These are phyloP conservation scores for Fusarium annulatum DNA, from an alignment of 2,329 filamentous ascomycete genomes.

Conservation along the genomic window DNA sequence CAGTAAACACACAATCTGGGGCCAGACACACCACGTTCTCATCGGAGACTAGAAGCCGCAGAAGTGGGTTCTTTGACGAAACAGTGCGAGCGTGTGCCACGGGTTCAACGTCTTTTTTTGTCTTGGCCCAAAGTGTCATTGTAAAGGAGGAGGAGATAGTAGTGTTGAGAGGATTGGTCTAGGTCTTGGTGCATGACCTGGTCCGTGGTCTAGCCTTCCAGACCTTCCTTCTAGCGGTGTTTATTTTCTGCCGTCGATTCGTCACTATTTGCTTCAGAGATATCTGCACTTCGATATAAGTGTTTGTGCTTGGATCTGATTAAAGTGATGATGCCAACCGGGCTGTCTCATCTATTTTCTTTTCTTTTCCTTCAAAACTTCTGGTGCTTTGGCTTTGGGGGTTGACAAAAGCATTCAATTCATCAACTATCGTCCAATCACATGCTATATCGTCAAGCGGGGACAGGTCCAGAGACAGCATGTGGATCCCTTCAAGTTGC, in stretches of 20 bases:
- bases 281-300: not conserved
- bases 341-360: not conserved
- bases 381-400: slow-evolving; percentile 7
- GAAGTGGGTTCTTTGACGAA: slow-evolving; percentile 28
- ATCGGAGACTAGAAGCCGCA: slow-evolving; percentile 22
- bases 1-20: slow-evolving; percentile 2
- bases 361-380: not conserved
- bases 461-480: slow-evolving; percentile 14
- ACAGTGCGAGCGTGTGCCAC: slow-evolving; percentile 28
- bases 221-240: not conserved
- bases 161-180: slow-evolving; percentile 12
- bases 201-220: slow-evolving; percentile 25
- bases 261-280: not conserved
- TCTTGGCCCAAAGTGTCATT: slow-evolving; percentile 1
- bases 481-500: slow-evolving; percentile 30
- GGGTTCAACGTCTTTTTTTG: slow-evolving; percentile 38
- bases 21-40: slow-evolving; percentile 20
- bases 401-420: slow-evolving; percentile 25
- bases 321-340: not conserved
- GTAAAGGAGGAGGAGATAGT: not conserved
- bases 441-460: slow-evolving; percentile 8
- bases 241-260: not conserved
- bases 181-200: slow-evolving; percentile 13
- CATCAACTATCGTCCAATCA: slow-evolving; percentile 33
- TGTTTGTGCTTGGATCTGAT: not conserved